These are phyloP conservation scores for Adansonia rubrostipa DNA, from an alignment of 441 rosid species.

Conservation along the genomic window DNA sequence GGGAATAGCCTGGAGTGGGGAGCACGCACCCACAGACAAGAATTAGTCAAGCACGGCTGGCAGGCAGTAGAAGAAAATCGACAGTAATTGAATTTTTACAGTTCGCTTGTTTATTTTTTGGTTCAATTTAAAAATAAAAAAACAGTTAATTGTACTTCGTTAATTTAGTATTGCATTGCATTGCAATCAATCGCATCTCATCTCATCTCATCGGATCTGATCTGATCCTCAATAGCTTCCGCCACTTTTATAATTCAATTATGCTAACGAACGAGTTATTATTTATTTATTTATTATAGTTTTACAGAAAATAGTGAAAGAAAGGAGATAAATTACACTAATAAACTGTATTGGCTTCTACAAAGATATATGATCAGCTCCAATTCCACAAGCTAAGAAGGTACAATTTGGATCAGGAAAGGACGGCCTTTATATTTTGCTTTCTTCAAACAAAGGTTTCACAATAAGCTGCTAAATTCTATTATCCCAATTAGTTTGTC, in stretches of 20 bases:
- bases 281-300: no score
- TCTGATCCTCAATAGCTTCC: no score
- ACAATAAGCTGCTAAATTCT: neutral
- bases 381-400: slow-evolving; percentile 5
- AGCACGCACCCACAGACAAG: neutral
- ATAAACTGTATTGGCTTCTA: neutral
- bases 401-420: neutral
- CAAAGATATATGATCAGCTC: neutral
- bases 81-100: neutral
- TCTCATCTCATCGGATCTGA: no score
- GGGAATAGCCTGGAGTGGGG: neutral
- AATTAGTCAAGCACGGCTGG: neutral
- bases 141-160: no score
- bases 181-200: neutral
- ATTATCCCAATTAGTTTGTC: neutral
- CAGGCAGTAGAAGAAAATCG: neutral
- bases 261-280: neutral
- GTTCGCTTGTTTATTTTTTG: neutral
- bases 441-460: neutral
- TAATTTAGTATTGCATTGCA: neutral
- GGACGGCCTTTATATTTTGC: neutral
- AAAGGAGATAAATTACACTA: neutral
- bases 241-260: no score
- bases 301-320: neutral
- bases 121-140: no score